phyloP scores from a whole-genome alignment of 139 green algal genomes.

The Chlorella vulgaris region DNA sequence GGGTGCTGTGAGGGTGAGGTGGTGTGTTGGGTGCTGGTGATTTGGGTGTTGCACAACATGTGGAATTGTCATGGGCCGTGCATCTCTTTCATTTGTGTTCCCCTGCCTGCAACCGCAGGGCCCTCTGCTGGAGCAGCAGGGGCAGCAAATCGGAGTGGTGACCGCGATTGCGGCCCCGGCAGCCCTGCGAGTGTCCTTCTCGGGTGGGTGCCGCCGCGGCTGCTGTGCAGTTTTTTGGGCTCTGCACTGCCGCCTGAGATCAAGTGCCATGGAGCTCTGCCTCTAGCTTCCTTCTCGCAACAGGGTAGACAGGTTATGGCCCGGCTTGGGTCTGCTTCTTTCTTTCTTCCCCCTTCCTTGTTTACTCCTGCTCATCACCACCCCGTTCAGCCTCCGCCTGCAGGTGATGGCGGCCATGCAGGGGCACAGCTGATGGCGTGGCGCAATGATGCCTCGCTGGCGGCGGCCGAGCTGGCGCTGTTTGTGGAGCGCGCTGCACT shows the following conservation, averaged over 20 bases:
- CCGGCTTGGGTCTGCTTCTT: too few species aligned
- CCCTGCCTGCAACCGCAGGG: constrained; percentile 75
- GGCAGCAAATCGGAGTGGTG: constrained; percentile 86
- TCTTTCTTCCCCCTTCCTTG: neutral
- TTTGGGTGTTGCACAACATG: too few species aligned
- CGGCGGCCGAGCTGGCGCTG: constrained; percentile 90
- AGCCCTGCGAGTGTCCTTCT: constrained; percentile 76
- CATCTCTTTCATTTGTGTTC: neutral
- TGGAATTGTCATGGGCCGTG: neutral
- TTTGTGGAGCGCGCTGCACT: constrained; percentile 61
- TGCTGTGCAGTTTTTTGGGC: too few species aligned
- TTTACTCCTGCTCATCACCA: neutral
- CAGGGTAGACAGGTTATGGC: too few species aligned
- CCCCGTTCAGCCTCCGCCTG: too few species aligned
- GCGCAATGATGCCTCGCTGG: constrained; percentile 85
- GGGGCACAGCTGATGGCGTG: constrained; percentile 48
- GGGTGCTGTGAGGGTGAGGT: neutral
- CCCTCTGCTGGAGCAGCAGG: constrained; percentile 79
- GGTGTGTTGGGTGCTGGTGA: too few species aligned
- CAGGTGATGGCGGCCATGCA: constrained; percentile 46
- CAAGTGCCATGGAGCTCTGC: neutral
- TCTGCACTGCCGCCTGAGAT: neutral
- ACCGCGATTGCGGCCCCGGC: constrained; percentile 94
- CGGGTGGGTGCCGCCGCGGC: too few species aligned
- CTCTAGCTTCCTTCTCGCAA: too few species aligned